Evolutionary conservation across 352 stramenopile species (phyloP).

Genomic region (Pythium folliculosum): DNA sequence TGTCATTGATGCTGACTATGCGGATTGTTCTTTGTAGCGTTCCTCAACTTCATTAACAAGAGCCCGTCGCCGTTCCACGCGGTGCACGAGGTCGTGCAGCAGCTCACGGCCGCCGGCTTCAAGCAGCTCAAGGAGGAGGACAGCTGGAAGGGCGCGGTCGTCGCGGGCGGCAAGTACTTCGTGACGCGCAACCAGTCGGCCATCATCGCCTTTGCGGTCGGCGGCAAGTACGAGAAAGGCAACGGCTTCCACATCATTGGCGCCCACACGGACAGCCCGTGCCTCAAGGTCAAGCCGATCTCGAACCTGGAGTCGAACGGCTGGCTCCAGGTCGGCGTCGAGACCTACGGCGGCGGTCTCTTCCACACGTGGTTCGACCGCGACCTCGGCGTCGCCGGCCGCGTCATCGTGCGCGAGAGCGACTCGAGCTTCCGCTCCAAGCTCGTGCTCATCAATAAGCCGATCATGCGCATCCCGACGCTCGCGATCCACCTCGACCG

Average conservation of each 20-base stretch:
- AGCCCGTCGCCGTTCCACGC: conserved; percentile 95
- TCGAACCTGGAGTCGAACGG: conserved; percentile 88
- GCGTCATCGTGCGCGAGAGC: conserved; percentile 89
- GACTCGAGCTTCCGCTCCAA: conserved; percentile 70
- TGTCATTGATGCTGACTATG: not conserved
- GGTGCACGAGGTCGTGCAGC: conserved; percentile 83
- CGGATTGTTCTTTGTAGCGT: conserved; percentile 34
- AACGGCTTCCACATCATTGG: conserved; percentile 97
- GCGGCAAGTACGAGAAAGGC: conserved; percentile 88
- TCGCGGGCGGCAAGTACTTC: conserved; percentile 95
- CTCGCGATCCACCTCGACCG: conserved; percentile 97
- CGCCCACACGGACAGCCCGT: conserved; percentile 96
- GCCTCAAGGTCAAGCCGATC: conserved; percentile 95
- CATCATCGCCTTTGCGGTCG: conserved; percentile 94
- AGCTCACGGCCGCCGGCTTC: conserved; percentile 90
- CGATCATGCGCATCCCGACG: conserved; percentile 96
- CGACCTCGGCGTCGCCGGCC: conserved; percentile 92
- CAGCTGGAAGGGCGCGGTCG: conserved; percentile 57
- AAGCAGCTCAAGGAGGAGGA: conserved; percentile 88
- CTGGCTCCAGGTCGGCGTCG: conserved; percentile 81
- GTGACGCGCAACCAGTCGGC: conserved; percentile 96
- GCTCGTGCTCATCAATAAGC: conserved; percentile 93
- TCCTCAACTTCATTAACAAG: conserved; percentile 94
- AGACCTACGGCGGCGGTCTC: conserved; percentile 91
- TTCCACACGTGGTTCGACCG: conserved; percentile 99